A percentile compares a stretch with the other conserved stretches of the same genome.
Evolutionary conservation across 2,329 filamentous ascomycete genomes (phyloP).

Genomic region (Tolypocladium endophyticum): DNA sequence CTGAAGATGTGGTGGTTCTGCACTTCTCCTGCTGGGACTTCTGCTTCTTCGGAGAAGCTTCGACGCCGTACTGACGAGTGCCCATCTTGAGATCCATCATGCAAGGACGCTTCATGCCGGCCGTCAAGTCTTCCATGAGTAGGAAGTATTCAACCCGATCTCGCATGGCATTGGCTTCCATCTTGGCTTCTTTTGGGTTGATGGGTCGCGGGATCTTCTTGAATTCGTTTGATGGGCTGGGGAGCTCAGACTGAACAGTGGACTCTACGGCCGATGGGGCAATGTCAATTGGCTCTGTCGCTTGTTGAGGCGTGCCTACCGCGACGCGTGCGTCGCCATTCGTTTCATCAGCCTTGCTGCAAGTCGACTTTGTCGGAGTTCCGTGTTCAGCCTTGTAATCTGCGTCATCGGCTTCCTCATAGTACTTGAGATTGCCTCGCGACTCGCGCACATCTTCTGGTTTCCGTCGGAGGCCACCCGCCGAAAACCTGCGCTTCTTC

Average conservation of each 20-base stretch:
- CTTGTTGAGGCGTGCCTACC: background rate
- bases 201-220: constrained; percentile 46
- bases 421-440: constrained; percentile 76
- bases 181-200: constrained; percentile 49
- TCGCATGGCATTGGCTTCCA: constrained; percentile 54
- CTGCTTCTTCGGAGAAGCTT: constrained; percentile 85
- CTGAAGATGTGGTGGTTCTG: constrained; percentile 78
- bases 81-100: constrained; percentile 99
- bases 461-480: constrained; percentile 67
- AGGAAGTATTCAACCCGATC: constrained; percentile 84
- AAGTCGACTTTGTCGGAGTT: background rate
- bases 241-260: constrained; percentile 19
- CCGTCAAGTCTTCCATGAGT: constrained; percentile 85
- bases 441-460: constrained; percentile 61
- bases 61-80: constrained; percentile 89
- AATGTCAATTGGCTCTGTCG: background rate
- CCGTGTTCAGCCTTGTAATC: constrained; percentile 45
- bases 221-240: constrained; percentile 25
- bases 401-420: constrained; percentile 78
- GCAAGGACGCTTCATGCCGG: constrained; percentile 92
- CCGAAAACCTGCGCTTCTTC: constrained; percentile 70
- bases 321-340: background rate
- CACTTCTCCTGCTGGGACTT: constrained; percentile 90
- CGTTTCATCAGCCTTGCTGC: background rate
- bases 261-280: constrained; percentile 2